phyloP scores from a whole-genome alignment of 1,139 yeast genomes.

The Sugiyamaella xylanicola region DNA sequence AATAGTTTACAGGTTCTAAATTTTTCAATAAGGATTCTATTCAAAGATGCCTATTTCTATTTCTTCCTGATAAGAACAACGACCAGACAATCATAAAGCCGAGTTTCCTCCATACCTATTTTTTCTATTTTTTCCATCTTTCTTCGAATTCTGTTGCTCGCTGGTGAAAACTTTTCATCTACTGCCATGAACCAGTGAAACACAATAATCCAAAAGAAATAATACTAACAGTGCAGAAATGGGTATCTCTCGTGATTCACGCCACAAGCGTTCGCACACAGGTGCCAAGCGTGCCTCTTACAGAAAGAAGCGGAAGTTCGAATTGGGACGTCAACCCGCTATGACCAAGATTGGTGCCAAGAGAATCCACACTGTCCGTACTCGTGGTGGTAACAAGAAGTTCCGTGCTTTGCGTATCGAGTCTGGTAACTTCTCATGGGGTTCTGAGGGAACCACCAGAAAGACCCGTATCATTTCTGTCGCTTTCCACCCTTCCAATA shows the following conservation, averaged over 20 bases:
- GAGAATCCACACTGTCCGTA: slow-evolving; percentile 98
- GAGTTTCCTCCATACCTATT: too few species aligned
- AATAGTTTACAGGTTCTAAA: too few species aligned
- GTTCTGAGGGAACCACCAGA: slow-evolving; percentile 96
- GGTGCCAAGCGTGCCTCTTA: slow-evolving; percentile 99
- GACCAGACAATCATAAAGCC: too few species aligned
- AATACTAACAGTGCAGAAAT: too few species aligned
- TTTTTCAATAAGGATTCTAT: too few species aligned
- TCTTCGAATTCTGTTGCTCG: too few species aligned
- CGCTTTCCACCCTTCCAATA: slow-evolving; percentile 99
- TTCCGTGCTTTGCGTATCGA: slow-evolving; percentile 99
- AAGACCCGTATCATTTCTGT: slow-evolving; percentile 99
- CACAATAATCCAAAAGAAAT: too few species aligned
- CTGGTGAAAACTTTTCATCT: neutral
- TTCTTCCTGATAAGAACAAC: too few species aligned
- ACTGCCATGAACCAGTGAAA: too few species aligned
- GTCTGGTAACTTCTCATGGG: slow-evolving; percentile 99
- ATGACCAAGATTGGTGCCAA: slow-evolving; percentile 99
- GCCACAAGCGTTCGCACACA: slow-evolving; percentile 99
- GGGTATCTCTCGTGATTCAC: slow-evolving; percentile 99
- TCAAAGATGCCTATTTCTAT: too few species aligned
- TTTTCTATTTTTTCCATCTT: too few species aligned
- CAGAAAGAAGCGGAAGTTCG: slow-evolving; percentile 99
- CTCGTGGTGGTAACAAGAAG: slow-evolving; percentile 99
- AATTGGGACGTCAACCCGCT: slow-evolving; percentile 99